Percentiles rank a stretch among this genome's conserved stretches.
Conservation (phyloP, 805 yeast genomes). For the Yamadazyma insecticola region DNA sequence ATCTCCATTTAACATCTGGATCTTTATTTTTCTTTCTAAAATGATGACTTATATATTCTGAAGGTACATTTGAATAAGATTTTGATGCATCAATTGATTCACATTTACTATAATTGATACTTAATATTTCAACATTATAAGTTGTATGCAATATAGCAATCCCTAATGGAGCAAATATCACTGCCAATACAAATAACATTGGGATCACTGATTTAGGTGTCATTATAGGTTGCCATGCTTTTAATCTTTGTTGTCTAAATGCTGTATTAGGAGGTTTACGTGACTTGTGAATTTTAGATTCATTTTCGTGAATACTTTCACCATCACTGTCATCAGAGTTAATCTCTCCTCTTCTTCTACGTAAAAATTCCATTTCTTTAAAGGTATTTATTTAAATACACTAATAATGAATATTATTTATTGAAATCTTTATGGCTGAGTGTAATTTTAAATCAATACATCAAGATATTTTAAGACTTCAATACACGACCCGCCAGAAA, state of each 20-base stretch:
- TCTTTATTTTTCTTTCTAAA: constrained; percentile 45
- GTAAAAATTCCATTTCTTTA: constrained; percentile 28
- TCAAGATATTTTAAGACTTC: too few relatives aligned
- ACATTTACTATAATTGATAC: constrained; percentile 75
- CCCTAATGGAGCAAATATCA: constrained; percentile 88
- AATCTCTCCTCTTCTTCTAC: constrained; percentile 23
- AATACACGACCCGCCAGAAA: too few relatives aligned
- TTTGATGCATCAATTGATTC: constrained; percentile 41
- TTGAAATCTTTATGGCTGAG: too few relatives aligned
- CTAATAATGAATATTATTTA: too few relatives aligned
- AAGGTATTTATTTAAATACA: too few relatives aligned
- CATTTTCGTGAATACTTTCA: constrained; percentile 16
- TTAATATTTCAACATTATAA: constrained; percentile 69
- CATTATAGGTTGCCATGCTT: constrained; percentile 81
- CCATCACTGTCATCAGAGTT: constrained; percentile 15
- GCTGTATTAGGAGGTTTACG: constrained; percentile 60
- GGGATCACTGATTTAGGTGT: constrained; percentile 92
- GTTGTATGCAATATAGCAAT: constrained; percentile 77
- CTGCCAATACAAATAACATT: constrained; percentile 63
- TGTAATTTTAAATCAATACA: too few relatives aligned
- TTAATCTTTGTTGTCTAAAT: constrained; percentile 68
- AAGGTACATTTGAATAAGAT: constrained; percentile 50
- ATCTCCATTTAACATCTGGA: constrained; percentile 62
- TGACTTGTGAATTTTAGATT: constrained; percentile 24
- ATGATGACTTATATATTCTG: constrained; percentile 53